Evolutionary conservation across 2,329 filamentous ascomycete species (phyloP), one percentile per base, ranked within the genome.

Genomic region (Teratosphaeria epicoccoides): DNA sequence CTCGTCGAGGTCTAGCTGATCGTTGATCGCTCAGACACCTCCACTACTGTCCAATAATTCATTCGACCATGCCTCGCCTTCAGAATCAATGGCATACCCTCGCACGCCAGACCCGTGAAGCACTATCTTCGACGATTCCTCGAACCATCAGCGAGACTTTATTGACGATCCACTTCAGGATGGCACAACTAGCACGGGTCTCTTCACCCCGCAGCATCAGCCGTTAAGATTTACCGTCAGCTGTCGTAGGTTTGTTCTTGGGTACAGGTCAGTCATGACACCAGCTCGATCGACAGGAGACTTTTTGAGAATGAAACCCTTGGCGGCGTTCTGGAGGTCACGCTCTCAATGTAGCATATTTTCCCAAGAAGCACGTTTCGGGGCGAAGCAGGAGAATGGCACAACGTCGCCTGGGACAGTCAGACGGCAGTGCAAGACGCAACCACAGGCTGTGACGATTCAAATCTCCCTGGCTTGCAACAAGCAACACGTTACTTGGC

Each of bases 91-190:
- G 43, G 59, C 60, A 49, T 72, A 68, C 43, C 62, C 62, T 14
- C 79, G 79, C 43, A 88, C 85, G 49, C 85, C 85, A 55, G 72
- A 85, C 57, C 87, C 83, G n/a, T 46, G 33, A 40, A n/a, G n/a
- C n/a, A n/a, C n/a, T n/a, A n/a, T n/a, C n/a, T n/a, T n/a, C n/a
- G n/a, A n/a, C n/a, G n/a, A n/a, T n/a, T n/a, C n/a, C n/a, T n/a
- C n/a, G n/a, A n/a, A n/a, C n/a, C n/a, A n/a, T n/a, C n/a, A n/a
- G n/a, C n/a, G n/a, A n/a, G n/a, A n/a, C n/a, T n/a, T n/a, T n/a
- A n/a, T n/a, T n/a, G n/a, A n/a, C n/a, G n/a, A n/a, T n/a, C n/a
- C n/a, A n/a, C n/a, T n/a, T n/a, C n/a, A n/a, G n/a, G n/a, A n/a
- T n/a, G n/a, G n/a, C n/a, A n/a, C n/a, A n/a, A n/a, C n/a, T n/a